These are phyloP conservation scores for Epichloe baconii DNA, from an alignment of 2,329 filamentous ascomycete genomes.

Conservation along the genomic window DNA sequence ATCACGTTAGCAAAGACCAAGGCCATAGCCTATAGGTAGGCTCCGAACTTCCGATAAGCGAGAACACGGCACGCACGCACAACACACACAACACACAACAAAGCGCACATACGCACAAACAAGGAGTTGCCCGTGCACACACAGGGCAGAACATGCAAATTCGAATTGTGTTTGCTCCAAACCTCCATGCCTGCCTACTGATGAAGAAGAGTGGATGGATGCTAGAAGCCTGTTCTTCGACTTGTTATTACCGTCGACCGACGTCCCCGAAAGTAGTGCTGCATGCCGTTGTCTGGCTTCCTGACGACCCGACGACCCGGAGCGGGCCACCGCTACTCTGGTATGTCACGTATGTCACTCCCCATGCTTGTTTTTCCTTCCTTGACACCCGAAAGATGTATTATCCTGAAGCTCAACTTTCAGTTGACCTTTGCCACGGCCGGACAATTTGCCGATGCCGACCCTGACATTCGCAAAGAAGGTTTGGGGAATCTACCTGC, in stretches of 20 bases:
- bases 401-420: background rate
- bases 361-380: background rate
- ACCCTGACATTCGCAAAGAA: no score
- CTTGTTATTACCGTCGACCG: background rate
- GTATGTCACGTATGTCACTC: background rate
- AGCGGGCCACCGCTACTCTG: background rate
- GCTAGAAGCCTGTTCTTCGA: background rate
- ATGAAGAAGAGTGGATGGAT: background rate
- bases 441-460: background rate
- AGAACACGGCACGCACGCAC: background rate
- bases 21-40: background rate
- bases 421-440: background rate
- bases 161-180: background rate
- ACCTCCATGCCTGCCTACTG: background rate
- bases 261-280: background rate
- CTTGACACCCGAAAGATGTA: background rate
- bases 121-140: background rate
- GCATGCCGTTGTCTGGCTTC: background rate
- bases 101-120: background rate
- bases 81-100: background rate
- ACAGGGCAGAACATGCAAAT: background rate
- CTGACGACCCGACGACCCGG: background rate
- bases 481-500: background rate
- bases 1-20: background rate
- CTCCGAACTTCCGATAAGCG: slow-evolving; percentile 4